phyloP scores from a whole-genome alignment of 2,329 filamentous ascomycete species.

The Ascomycota sp. region DNA sequence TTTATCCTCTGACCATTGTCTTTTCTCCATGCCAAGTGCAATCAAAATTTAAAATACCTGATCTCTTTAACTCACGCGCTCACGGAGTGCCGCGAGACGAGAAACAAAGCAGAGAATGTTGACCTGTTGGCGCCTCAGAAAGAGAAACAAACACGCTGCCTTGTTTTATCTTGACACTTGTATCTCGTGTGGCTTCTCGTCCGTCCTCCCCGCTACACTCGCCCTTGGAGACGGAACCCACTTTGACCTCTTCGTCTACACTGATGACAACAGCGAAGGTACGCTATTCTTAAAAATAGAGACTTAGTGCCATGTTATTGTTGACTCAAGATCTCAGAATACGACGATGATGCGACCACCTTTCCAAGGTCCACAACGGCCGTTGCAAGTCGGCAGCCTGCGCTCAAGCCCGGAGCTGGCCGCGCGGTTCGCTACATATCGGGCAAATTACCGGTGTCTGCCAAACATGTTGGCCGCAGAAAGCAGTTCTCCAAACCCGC shows the following conservation, averaged over 20 bases:
- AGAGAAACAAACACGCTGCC: constrained; percentile 2
- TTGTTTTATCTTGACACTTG: not conserved
- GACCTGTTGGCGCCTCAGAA: not conserved
- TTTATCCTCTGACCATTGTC: constrained; percentile 11
- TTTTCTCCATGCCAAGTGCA: constrained; percentile 16
- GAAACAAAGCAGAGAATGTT: constrained; percentile 5
- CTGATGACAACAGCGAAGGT: constrained; percentile 81
- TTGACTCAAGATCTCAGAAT: constrained; percentile 37
- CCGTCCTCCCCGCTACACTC: no score
- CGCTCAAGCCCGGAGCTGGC: constrained; percentile 65
- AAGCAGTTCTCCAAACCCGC: constrained; percentile 37
- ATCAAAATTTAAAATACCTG: constrained; percentile 30
- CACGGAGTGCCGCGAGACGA: constrained; percentile 10
- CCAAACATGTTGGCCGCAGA: constrained; percentile 54
- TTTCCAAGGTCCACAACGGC: constrained; percentile 89
- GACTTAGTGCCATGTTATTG: not conserved
- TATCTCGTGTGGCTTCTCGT: not conserved
- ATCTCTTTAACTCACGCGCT: constrained; percentile 9
- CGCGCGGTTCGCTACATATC: constrained; percentile 86
- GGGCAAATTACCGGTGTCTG: constrained; percentile 78
- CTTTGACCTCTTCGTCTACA: constrained; percentile 86
- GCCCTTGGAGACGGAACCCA: constrained; percentile 80
- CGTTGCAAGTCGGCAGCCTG: constrained; percentile 67
- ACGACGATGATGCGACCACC: constrained; percentile 93
- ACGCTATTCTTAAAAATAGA: constrained; percentile 14